phyloP scores from a whole-genome alignment of 2,329 filamentous ascomycete genomes.

The Colletotrichum chrysophilum region DNA sequence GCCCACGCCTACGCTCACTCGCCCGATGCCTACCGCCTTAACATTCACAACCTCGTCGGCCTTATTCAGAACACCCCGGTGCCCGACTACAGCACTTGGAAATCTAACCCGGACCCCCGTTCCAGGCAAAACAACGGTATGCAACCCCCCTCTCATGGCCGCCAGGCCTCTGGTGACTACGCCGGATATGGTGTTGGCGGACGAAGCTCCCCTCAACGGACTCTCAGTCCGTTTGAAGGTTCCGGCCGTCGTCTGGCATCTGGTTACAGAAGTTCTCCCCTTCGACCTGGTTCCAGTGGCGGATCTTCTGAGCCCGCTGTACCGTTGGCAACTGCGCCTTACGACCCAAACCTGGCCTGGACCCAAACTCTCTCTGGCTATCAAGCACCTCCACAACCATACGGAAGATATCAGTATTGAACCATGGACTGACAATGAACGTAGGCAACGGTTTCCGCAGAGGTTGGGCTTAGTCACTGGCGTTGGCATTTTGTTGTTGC shows the following conservation, averaged over 20 bases:
- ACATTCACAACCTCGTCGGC: conserved; percentile 72
- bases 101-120: conserved; percentile 38
- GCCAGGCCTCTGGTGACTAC: conserved; percentile 50
- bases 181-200: conserved; percentile 26
- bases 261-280: conserved; percentile 57
- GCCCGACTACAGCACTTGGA: conserved; percentile 65
- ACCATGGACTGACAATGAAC: conserved; percentile 5
- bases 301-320: conserved; percentile 45
- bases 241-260: conserved; percentile 40
- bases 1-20: conserved; percentile 75
- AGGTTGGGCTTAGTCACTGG: neutral
- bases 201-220: conserved; percentile 32
- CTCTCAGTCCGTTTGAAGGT: conserved; percentile 52
- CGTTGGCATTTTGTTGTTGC: neutral
- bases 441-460: conserved; percentile 14
- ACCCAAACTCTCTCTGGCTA: conserved; percentile 32
- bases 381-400: conserved; percentile 37
- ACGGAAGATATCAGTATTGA: conserved; percentile 40
- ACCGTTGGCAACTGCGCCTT: conserved; percentile 19
- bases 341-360: conserved; percentile 30
- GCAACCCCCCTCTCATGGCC: conserved; percentile 41
- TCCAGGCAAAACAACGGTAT: conserved; percentile 35
- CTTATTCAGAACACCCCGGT: conserved; percentile 73
- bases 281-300: conserved; percentile 53
- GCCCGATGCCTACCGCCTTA: conserved; percentile 76